A percentile compares a stretch with the other conserved stretches of the same genome.
Conservation (phyloP, 371 early-diverging fungal genomes). For the Aphelidium insulamus region DNA sequence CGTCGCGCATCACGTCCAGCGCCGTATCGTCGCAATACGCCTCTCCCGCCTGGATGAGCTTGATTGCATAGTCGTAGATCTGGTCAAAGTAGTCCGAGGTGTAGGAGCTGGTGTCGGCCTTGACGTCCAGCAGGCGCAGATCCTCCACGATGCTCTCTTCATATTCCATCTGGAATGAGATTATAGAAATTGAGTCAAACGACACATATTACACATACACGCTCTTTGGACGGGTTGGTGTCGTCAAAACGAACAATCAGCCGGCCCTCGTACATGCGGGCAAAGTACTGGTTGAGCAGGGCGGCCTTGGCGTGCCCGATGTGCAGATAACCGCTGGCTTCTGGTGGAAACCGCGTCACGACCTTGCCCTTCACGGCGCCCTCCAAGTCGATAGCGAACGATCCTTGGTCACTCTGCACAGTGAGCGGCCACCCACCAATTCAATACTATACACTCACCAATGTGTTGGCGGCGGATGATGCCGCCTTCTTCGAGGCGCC, state of each 20-base stretch:
- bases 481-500: constrained; percentile 3
- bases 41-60: constrained; percentile 73
- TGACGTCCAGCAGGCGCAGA: constrained; percentile 63
- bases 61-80: constrained; percentile 63
- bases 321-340: constrained; percentile 95
- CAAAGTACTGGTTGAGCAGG: constrained; percentile 94
- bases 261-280: constrained; percentile 73
- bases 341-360: constrained; percentile 96
- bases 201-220: constrained; percentile 20
- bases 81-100: constrained; percentile 92
- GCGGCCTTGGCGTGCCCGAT: constrained; percentile 99
- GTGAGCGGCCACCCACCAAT: background rate
- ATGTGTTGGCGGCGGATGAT: constrained; percentile 7
- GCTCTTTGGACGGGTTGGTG: constrained; percentile 98
- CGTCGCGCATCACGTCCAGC: constrained; percentile 66
- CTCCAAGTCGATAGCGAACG: constrained; percentile 72
- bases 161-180: constrained; percentile 36
- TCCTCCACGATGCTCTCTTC: constrained; percentile 89
- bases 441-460: background rate
- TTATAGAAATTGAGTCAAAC: background rate
- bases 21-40: constrained; percentile 97
- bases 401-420: constrained; percentile 50
- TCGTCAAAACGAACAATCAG: constrained; percentile 98
- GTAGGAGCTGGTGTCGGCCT: constrained; percentile 54
- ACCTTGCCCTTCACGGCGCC: constrained; percentile 65